Conservation (phyloP, 202 grass and related monocot genomes). For the Cymbopogon flexuosus region DNA sequence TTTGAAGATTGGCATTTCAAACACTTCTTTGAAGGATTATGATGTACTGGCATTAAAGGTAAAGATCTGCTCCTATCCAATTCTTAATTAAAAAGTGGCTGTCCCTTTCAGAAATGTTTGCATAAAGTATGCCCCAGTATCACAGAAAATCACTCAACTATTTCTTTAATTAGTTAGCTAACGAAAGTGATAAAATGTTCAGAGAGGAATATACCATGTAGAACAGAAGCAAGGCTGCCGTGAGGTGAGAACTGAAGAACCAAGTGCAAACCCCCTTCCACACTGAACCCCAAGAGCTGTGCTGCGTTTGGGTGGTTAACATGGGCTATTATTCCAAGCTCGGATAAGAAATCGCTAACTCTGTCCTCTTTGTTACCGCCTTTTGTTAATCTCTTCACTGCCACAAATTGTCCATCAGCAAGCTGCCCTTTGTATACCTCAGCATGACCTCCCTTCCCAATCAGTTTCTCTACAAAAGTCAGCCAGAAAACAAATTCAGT, state of each 20-base stretch:
- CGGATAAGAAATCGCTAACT: conserved; percentile 79
- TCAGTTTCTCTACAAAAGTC: conserved; percentile 65
- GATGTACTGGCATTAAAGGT: not conserved
- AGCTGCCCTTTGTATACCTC: conserved; percentile 83
- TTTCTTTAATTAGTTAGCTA: conserved; percentile 23
- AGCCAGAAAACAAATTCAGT: conserved; percentile 20
- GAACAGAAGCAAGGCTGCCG: conserved; percentile 89
- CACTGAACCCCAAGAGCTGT: conserved; percentile 91
- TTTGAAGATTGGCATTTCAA: conserved; percentile 1
- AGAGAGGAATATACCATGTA: conserved; percentile 66
- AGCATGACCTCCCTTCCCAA: conserved; percentile 90
- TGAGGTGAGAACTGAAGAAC: conserved; percentile 88
- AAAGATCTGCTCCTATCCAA: conserved; percentile 5
- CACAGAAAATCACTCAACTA: not conserved
- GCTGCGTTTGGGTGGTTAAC: conserved; percentile 93
- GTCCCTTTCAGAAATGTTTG: conserved; percentile 1
- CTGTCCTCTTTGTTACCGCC: conserved; percentile 75
- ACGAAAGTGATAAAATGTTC: conserved; percentile 6
- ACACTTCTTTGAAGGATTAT: not conserved
- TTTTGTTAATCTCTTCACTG: conserved; percentile 89
- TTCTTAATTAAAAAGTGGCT: not conserved
- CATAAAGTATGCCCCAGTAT: not conserved
- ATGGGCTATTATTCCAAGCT: conserved; percentile 98
- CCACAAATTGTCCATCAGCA: conserved; percentile 70
- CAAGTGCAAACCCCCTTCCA: conserved; percentile 77